Conservation (phyloP, 106 monocot species). For the Xerophyta viscosa region DNA sequence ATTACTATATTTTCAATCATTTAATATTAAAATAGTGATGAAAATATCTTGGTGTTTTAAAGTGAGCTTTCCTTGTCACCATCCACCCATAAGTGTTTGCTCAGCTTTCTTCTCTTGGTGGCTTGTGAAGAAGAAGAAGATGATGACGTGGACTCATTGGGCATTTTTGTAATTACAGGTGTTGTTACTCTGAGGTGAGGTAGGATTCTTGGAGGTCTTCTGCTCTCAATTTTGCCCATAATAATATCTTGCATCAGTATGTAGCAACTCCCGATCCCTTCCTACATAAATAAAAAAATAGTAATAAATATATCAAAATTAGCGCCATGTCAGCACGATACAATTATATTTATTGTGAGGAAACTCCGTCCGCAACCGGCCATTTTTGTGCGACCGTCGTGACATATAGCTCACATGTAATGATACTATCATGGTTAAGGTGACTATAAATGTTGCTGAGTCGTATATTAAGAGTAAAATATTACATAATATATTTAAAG, state of each 20-base stretch:
- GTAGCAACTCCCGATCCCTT: slow-evolving; percentile 43
- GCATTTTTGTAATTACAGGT: background rate
- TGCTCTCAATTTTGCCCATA: slow-evolving; percentile 10
- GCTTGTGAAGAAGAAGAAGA: slow-evolving; percentile 19
- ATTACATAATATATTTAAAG: no score
- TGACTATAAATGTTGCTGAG: no score
- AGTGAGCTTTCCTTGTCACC: slow-evolving; percentile 6
- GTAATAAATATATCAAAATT: background rate
- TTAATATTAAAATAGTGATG: no score
- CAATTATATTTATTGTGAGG: no score
- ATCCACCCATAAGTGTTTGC: slow-evolving; percentile 9
- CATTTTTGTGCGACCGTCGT: no score
- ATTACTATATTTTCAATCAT: background rate
- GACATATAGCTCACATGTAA: no score
- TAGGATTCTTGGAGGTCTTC: slow-evolving; percentile 14
- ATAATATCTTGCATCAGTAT: slow-evolving; percentile 36
- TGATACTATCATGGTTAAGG: no score
- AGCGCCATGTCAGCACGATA: no score
- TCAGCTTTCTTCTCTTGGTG: slow-evolving; percentile 54
- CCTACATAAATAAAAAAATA: slow-evolving; percentile 22
- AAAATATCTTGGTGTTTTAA: background rate
- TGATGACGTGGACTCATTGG: background rate
- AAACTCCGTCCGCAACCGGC: no score
- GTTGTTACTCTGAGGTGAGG: slow-evolving; percentile 23
- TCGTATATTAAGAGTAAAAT: no score